These are phyloP conservation scores for Tetrapyrgos nigripes DNA, from an alignment of 1,284 basidiomycete genomes.

Conservation along the genomic window DNA sequence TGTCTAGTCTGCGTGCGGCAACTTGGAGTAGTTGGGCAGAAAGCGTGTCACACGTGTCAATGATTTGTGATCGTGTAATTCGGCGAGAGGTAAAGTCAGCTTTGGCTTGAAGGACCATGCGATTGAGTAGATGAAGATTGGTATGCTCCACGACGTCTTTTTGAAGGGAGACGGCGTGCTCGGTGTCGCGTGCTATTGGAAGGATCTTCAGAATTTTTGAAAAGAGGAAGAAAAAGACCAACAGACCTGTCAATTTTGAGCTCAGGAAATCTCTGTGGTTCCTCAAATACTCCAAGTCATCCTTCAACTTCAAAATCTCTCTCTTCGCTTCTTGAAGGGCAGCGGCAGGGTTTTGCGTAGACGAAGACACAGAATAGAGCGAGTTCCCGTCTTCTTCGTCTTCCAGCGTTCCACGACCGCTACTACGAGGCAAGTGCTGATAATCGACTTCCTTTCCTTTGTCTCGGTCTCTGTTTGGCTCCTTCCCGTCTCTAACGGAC, in stretches of 20 bases:
- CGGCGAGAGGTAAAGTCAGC: background rate
- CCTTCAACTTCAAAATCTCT: slow-evolving; percentile 1
- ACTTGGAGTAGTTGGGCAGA: background rate
- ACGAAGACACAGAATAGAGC: background rate
- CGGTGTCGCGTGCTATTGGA: background rate
- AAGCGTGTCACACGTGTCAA: slow-evolving; percentile 5
- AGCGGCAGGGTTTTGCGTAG: background rate
- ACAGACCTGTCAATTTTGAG: slow-evolving; percentile 1
- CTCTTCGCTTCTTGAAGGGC: background rate
- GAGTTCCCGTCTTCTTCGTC: background rate
- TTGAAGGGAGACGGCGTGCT: background rate
- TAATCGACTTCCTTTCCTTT: background rate
- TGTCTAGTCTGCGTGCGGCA: slow-evolving; percentile 2
- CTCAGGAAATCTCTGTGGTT: background rate
- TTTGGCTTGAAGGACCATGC: slow-evolving; percentile 1
- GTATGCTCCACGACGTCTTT: slow-evolving; percentile 6
- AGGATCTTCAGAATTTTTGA: background rate
- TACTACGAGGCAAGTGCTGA: background rate
- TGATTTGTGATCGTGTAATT: slow-evolving; percentile 3
- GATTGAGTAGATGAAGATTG: slow-evolving; percentile 2
- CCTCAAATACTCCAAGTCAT: background rate
- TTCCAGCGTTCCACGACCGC: background rate
- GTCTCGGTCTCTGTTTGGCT: too few species aligned
- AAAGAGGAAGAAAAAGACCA: background rate
- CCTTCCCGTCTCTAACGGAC: background rate